Conservation (phyloP, 148 eudicot genomes). For the Dysphania ambrosioides region DNA sequence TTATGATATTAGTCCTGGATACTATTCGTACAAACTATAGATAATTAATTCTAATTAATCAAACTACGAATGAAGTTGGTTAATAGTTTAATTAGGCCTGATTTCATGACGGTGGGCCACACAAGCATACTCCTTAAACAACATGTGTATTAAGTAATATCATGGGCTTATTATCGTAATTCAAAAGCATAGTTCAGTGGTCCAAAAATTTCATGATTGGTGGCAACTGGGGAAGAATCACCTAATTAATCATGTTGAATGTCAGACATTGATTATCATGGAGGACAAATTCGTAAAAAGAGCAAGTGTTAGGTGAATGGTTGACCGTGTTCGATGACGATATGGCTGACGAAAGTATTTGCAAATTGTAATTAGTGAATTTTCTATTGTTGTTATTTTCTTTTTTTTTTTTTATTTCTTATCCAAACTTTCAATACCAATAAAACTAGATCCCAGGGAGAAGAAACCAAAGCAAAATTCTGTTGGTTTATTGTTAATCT, state of each 20-base stretch:
- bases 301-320: neutral
- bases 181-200: constrained; percentile 12
- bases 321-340: constrained; percentile 14
- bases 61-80: neutral
- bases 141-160: too few relatives aligned
- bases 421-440: too few relatives aligned
- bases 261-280: neutral
- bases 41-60: neutral
- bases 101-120: constrained; percentile 19
- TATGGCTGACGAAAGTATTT: neutral
- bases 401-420: too few relatives aligned
- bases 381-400: too few relatives aligned
- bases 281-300: constrained; percentile 1
- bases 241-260: neutral
- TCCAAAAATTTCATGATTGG: neutral
- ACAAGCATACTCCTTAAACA: constrained; percentile 9
- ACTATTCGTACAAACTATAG: neutral
- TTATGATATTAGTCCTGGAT: too few relatives aligned
- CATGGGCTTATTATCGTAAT: neutral
- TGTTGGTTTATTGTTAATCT: too few relatives aligned
- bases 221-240: constrained; percentile 12
- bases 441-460: too few relatives aligned
- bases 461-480: too few relatives aligned
- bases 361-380: too few relatives aligned
- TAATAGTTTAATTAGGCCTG: constrained; percentile 19